Conservation (phyloP, 2,329 filamentous ascomycete genomes). For the Monilinia laxa region DNA sequence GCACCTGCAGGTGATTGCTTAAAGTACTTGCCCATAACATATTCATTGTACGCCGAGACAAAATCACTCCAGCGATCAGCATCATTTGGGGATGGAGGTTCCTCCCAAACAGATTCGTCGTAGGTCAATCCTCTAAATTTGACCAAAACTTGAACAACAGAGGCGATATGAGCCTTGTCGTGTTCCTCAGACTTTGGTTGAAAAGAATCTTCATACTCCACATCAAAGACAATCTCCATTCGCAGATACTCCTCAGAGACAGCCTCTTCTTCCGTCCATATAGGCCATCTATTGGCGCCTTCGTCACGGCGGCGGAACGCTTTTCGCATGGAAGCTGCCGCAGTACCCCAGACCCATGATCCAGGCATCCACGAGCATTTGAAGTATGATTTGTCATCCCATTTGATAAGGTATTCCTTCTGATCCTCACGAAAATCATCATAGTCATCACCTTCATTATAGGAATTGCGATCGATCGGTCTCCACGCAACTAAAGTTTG, state of each 20-base stretch:
- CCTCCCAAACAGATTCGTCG: slow-evolving; percentile 88
- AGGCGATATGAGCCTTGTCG: slow-evolving; percentile 68
- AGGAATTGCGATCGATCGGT: slow-evolving; percentile 59
- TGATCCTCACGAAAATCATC: slow-evolving; percentile 66
- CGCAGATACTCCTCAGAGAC: slow-evolving; percentile 84
- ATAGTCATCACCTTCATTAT: slow-evolving; percentile 52
- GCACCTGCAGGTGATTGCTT: slow-evolving; percentile 52
- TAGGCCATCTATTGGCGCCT: slow-evolving; percentile 59
- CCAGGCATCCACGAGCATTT: slow-evolving; percentile 86
- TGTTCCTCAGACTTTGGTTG: slow-evolving; percentile 60
- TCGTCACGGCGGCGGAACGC: slow-evolving; percentile 73
- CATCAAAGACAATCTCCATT: slow-evolving; percentile 84
- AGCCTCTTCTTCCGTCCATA: slow-evolving; percentile 71
- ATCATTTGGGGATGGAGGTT: slow-evolving; percentile 65
- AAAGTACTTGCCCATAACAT: slow-evolving; percentile 76
- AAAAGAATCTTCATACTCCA: slow-evolving; percentile 61
- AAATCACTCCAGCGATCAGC: slow-evolving; percentile 75
- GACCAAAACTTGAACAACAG: slow-evolving; percentile 73
- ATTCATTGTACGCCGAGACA: slow-evolving; percentile 79
- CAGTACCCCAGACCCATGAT: slow-evolving; percentile 79
- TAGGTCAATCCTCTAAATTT: slow-evolving; percentile 94
- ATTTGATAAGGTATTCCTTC: slow-evolving; percentile 93
- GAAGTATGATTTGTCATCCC: slow-evolving; percentile 77
- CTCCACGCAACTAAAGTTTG: slow-evolving; percentile 86
- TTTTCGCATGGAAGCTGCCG: slow-evolving; percentile 61